phyloP scores from a whole-genome alignment of 108 stramenopile species.

The Nitzschia palea region DNA sequence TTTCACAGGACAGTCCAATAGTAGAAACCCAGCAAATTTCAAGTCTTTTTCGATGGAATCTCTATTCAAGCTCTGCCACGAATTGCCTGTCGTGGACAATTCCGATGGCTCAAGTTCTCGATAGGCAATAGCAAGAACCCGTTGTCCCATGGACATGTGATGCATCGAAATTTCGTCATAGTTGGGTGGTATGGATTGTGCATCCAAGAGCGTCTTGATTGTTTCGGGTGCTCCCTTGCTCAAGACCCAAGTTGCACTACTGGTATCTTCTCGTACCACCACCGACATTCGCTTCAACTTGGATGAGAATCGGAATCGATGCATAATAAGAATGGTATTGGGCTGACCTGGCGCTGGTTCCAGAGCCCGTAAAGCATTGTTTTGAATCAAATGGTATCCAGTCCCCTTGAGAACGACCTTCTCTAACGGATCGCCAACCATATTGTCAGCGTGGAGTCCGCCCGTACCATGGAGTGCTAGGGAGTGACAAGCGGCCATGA shows the following conservation, averaged over 20 bases:
- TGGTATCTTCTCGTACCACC: slow-evolving; percentile 44
- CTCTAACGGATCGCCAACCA: slow-evolving; percentile 95
- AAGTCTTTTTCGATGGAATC: slow-evolving; percentile 68
- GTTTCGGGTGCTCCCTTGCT: slow-evolving; percentile 97
- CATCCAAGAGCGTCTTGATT: slow-evolving; percentile 63
- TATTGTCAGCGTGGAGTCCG: slow-evolving; percentile 26
- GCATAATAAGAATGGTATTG: slow-evolving; percentile 44
- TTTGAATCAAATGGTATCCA: slow-evolving; percentile 65
- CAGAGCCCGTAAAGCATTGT: slow-evolving; percentile 38
- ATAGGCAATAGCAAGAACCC: slow-evolving; percentile 88
- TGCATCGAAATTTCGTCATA: slow-evolving; percentile 73
- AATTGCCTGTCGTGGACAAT: slow-evolving; percentile 2
- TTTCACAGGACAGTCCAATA: slow-evolving; percentile 94
- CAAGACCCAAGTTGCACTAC: slow-evolving; percentile 46
- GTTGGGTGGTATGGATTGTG: slow-evolving; percentile 56
- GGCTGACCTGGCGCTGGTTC: slow-evolving; percentile 1
- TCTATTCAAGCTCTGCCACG: slow-evolving; percentile 39
- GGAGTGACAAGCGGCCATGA: slow-evolving; percentile 93
- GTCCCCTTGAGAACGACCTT: slow-evolving; percentile 83
- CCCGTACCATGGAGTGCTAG: slow-evolving; percentile 51
- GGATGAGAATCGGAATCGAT: slow-evolving; percentile 85
- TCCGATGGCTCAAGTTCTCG: slow-evolving; percentile 25
- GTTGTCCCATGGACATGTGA: slow-evolving; percentile 85
- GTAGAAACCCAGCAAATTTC: slow-evolving; percentile 90
- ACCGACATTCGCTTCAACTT: slow-evolving; percentile 88